Evolutionary conservation across 2,329 filamentous ascomycete species (phyloP).

Genomic region (Cladosporium sp.): DNA sequence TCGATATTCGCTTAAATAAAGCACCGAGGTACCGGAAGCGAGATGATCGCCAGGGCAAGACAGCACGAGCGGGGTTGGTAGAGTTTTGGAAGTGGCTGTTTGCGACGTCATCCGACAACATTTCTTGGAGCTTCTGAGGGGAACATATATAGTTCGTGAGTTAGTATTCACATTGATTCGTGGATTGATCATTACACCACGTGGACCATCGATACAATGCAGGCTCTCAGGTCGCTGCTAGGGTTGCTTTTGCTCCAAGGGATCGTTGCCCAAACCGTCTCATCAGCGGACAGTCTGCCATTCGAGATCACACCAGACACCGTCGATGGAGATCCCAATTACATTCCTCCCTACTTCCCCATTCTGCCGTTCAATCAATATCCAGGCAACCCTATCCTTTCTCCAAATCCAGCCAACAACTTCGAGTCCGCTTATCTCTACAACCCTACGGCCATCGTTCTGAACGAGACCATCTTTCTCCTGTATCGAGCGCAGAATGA

Average conservation of each 20-base stretch:
- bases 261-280: not conserved
- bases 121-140: not conserved
- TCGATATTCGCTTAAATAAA: too few species aligned
- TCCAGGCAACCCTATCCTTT: conserved; percentile 20
- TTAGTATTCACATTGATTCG: too few species aligned
- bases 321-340: conserved; percentile 21
- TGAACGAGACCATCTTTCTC: conserved; percentile 29
- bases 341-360: conserved; percentile 24
- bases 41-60: not conserved
- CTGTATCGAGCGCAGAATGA: conserved; percentile 34
- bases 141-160: not conserved
- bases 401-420: conserved; percentile 17
- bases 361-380: conserved; percentile 26
- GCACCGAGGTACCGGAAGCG: too few species aligned
- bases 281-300: conserved; percentile 1
- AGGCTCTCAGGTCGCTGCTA: not conserved
- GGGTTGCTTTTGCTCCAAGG: not conserved
- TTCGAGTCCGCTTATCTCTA: conserved; percentile 28
- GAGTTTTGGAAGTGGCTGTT: conserved; percentile 5
- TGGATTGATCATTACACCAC: too few species aligned
- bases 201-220: not conserved
- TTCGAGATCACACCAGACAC: conserved; percentile 14
- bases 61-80: conserved; percentile 1
- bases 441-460: conserved; percentile 27
- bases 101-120: conserved; percentile 3